Evolutionary conservation across 2,329 filamentous ascomycete species (phyloP).

Genomic region (Talaromyces marneffei): DNA sequence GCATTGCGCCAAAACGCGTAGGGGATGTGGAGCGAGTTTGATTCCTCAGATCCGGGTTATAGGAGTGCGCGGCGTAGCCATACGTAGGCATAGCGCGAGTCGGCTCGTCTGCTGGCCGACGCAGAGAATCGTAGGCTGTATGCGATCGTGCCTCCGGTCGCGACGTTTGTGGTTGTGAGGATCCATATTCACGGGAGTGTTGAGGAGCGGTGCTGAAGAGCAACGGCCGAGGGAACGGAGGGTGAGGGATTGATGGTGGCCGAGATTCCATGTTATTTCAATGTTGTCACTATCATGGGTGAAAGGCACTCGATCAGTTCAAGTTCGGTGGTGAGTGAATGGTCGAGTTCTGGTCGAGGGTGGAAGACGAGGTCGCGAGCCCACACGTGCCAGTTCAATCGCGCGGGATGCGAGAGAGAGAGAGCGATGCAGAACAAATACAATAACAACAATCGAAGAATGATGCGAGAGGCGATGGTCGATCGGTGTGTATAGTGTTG

Average conservation of each 20-base stretch:
- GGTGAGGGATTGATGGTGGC: constrained; percentile 24
- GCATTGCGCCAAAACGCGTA: constrained; percentile 20
- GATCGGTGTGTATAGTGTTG: background rate
- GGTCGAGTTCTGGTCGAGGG: background rate
- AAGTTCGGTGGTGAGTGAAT: background rate
- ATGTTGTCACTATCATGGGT: background rate
- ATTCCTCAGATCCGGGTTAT: constrained; percentile 13
- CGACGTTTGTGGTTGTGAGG: constrained; percentile 14
- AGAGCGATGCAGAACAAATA: background rate
- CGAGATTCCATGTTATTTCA: constrained; percentile 24
- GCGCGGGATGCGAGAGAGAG: background rate
- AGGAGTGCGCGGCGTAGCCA: constrained; percentile 5
- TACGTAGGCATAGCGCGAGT: constrained; percentile 7
- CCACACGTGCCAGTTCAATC: constrained; percentile 1
- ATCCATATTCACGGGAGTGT: constrained; percentile 21
- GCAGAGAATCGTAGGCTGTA: constrained; percentile 19
- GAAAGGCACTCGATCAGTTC: background rate
- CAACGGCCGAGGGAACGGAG: constrained; percentile 28
- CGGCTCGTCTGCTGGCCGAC: constrained; percentile 18
- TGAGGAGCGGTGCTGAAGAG: constrained; percentile 27
- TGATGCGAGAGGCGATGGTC: background rate
- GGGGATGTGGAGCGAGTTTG: constrained; percentile 15
- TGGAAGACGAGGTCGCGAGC: constrained; percentile 6
- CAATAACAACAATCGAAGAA: background rate
- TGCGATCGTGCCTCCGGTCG: constrained; percentile 20